Base-by-base conservation (phyloP, 176 grass and related monocot species). In the Guadua angustifolia region DNA sequence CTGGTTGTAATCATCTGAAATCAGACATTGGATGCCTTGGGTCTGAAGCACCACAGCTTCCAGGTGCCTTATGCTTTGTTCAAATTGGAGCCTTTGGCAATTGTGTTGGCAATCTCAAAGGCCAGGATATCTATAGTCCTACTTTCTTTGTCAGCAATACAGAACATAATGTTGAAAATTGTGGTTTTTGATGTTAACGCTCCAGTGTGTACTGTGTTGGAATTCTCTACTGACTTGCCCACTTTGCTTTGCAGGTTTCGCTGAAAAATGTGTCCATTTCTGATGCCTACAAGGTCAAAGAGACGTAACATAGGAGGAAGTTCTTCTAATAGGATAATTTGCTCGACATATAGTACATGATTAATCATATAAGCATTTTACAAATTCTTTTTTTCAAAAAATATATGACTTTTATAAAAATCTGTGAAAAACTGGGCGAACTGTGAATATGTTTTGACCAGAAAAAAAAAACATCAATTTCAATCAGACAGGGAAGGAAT, bases 31-130 rank as follows among this genome's bases (percentile, higher is more conserved):
- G 4, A 88, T 44, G 3, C 83, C 92, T 77, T 90, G 50, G 39
- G 88, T 88, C 44, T 13, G 73, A 55, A 91, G 44, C 68, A 91
- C 79, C 1, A 58, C 67, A 60, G 82, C 85, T 81, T 88, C 88
- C 24, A 79, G 79, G 75, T 90, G 74, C n/a, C 82, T 80, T 36
- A 94, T 62, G 43, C 63, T 86, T 69, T 80, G 60, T 50, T 79
- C 52, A 13, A 78, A 55, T 68, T 86, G 21, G 75, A 81, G 56
- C 83, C 86, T 82, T 56, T 94, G 16, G 63, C 55, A 81, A 91
- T 81, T 32, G 88, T 91, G 57, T 91, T 91, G 43, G 92, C 83
- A 26, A 94, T 86, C 79, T 94, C 92, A 10, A 94, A 88, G 53
- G 79, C 80, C 47, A 91, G 73, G 82, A 91, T 84, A 5, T 3